Base-by-base conservation (phyloP, 805 yeast genomes). In the Blastobotrys attinorum region DNA sequence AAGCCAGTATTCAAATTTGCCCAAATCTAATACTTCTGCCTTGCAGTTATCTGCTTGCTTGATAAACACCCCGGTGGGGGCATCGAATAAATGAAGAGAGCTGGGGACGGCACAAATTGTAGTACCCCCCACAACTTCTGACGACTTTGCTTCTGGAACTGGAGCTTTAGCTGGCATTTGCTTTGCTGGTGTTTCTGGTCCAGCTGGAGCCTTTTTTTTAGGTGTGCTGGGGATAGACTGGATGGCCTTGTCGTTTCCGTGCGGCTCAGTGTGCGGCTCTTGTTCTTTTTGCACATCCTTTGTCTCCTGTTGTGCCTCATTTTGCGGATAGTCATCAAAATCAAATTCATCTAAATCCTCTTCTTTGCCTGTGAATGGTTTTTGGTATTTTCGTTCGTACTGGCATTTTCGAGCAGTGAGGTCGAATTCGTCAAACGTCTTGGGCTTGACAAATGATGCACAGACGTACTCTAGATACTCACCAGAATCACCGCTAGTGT, bases 381-480 rank as follows among this genome's bases (percentile, higher is more conserved):
- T 72, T 49, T 72, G 76, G 59, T 81, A 84, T 56, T 82, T 84
- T 51, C 79, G 73, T 59, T 87, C 95, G 58, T 75, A 90, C 53
- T 80, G 76, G 55, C 95, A 85, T 45, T 74, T 73, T 55, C 76
- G 72, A 11, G 86, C 68, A 1, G 78, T 68, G 21, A 66, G 58
- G 65, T 81, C 73, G 59, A 90, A 90, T 35, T 70, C 69, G 25
- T 81, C 75, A 32, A 78, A 71, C 21, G 70, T 75, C 13, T 66
- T 54, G 4, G 53, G 42, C 4, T 58, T 41, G n/a, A 79, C 75
- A 11, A 73, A 71, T 39, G 72, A 73, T 48, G 79, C 85, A 40
- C 86, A 76, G 18, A 83, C 71, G 63, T 85, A 89, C 62, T 88
- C 95, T 61, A 82, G 87, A 49, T 70, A 65, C 56, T 89, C 97